Percentiles rank a stretch among this genome's conserved stretches.
Conservation (phyloP, 129 eudicot species). For the Chrysanthemum makinoi region DNA sequence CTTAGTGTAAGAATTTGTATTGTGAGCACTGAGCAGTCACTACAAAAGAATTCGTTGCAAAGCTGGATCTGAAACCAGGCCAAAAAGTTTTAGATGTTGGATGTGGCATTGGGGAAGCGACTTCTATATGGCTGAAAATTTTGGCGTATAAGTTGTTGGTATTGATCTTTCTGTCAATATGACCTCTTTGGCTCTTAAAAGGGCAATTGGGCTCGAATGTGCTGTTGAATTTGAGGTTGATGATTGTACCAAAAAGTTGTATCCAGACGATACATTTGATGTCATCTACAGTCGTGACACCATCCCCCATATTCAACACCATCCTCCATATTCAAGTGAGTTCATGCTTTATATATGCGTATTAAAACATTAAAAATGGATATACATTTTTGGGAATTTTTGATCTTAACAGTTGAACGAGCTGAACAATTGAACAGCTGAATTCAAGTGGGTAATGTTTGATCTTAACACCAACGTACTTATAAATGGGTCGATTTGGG, state of each 20-base stretch:
- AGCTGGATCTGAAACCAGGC: constrained; percentile 82
- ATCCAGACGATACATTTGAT: no score
- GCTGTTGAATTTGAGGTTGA: constrained; percentile 97
- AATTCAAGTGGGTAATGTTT: no score
- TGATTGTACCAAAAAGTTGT: constrained; percentile 87
- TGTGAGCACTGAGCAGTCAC: constrained; percentile 76
- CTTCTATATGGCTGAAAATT: constrained; percentile 93
- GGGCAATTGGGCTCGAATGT: constrained; percentile 79
- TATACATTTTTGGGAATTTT: no score
- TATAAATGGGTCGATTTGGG: no score
- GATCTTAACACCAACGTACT: no score
- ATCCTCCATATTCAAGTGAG: constrained; percentile 95
- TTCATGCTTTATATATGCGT: background rate
- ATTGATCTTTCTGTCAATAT: constrained; percentile 95
- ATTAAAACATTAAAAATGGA: no score
- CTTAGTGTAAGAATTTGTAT: background rate
- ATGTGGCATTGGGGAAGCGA: constrained; percentile 99
- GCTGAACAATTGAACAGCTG: no score
- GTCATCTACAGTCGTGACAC: constrained; percentile 98
- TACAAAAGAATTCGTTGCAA: constrained; percentile 80
- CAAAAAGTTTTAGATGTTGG: constrained; percentile 97
- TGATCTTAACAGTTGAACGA: no score
- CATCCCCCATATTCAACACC: no score
- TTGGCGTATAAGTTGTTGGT: constrained; percentile 84
- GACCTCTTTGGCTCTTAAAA: constrained; percentile 91